phyloP scores from a whole-genome alignment of 2,329 filamentous ascomycete species.

The Penicillium sp. region DNA sequence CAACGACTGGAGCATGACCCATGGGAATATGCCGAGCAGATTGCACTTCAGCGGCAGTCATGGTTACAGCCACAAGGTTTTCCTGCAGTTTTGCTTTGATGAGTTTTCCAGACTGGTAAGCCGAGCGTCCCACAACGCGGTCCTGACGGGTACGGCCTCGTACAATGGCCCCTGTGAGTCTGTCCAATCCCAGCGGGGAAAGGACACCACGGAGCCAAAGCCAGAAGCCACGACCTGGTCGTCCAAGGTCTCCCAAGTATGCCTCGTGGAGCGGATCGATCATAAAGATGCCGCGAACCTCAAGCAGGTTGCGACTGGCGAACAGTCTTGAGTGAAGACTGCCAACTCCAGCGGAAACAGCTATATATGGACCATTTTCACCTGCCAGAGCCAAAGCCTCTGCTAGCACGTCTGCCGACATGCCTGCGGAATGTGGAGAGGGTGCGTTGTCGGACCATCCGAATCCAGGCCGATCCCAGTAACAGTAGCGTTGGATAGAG shows the following conservation, averaged over 20 bases:
- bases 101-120: constrained; percentile 76
- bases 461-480: constrained; percentile 87
- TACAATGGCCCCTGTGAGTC: constrained; percentile 77
- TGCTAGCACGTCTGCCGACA: constrained; percentile 84
- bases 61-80: constrained; percentile 78
- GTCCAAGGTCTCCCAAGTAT: constrained; percentile 65
- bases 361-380: constrained; percentile 84
- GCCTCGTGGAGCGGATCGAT: constrained; percentile 91
- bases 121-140: constrained; percentile 75
- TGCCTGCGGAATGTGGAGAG: constrained; percentile 87
- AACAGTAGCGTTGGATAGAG: constrained; percentile 86
- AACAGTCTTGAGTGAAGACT: constrained; percentile 90
- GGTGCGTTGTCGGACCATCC: constrained; percentile 90
- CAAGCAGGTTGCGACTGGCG: constrained; percentile 72
- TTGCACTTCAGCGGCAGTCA: constrained; percentile 78
- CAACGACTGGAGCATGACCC: constrained; percentile 69
- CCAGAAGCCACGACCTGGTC: constrained; percentile 70
- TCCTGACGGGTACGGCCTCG: constrained; percentile 76
- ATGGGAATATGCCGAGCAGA: constrained; percentile 78
- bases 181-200: constrained; percentile 81
- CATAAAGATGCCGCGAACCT: constrained; percentile 76
- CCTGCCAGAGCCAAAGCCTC: constrained; percentile 78
- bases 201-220: constrained; percentile 85
- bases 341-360: constrained; percentile 82
- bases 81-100: constrained; percentile 93